Conservation (phyloP, 2,329 filamentous ascomycete species). For the Aspergillus aculeatus region DNA sequence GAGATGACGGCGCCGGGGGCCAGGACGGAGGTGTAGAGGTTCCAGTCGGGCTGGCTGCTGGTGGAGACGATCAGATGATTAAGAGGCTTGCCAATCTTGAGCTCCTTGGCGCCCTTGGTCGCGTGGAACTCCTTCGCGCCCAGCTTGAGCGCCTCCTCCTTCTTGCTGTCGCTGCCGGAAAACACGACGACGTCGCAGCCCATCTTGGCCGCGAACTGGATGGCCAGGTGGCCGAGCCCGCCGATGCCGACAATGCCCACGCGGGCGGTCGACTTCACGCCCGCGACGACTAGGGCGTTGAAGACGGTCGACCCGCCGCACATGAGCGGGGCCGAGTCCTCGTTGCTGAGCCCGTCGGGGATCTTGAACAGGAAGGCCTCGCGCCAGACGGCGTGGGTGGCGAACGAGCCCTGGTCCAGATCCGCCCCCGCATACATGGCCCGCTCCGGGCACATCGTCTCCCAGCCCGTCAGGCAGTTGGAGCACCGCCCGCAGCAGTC, state of each 20-base stretch:
- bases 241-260: slow-evolving; percentile 69
- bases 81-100: slow-evolving; percentile 39
- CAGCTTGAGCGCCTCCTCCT: slow-evolving; percentile 37
- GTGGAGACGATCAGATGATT: slow-evolving; percentile 42
- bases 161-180: slow-evolving; percentile 17
- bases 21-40: slow-evolving; percentile 33
- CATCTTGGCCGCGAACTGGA: slow-evolving; percentile 66
- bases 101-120: slow-evolving; percentile 50
- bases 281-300: slow-evolving; percentile 27
- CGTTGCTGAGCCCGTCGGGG: slow-evolving; percentile 29
- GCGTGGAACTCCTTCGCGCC: slow-evolving; percentile 52
- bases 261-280: slow-evolving; percentile 23
- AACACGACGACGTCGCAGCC: slow-evolving; percentile 53
- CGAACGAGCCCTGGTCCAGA: slow-evolving; percentile 41
- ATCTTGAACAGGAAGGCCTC: slow-evolving; percentile 41
- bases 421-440: slow-evolving; percentile 37
- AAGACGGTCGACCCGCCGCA: slow-evolving; percentile 42
- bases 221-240: slow-evolving; percentile 67
- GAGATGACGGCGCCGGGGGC: slow-evolving; percentile 35
- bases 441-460: slow-evolving; percentile 33
- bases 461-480: slow-evolving; percentile 35
- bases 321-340: slow-evolving; percentile 36
- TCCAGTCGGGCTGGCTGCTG: slow-evolving; percentile 41
- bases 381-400: slow-evolving; percentile 39
- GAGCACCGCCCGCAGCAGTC: slow-evolving; percentile 39